Base-by-base conservation (phyloP, 2,329 filamentous ascomycete genomes). In the Aureobasidium sp. region DNA sequence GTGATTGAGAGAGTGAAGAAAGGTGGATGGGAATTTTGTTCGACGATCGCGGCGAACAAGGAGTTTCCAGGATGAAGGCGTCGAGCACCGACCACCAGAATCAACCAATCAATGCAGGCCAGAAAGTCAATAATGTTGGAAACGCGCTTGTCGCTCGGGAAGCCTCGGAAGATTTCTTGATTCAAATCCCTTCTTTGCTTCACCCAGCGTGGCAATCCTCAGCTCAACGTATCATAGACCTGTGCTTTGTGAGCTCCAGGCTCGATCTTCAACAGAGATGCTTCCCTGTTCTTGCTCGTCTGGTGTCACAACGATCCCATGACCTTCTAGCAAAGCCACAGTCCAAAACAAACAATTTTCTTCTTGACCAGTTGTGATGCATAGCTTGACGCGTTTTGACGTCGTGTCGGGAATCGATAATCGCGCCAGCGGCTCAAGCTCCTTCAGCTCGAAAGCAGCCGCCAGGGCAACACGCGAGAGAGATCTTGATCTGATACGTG, bases 11-110 rank as follows among this genome's bases (percentile, higher is more conserved):
- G 60, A 50, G 48, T 27, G 32, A 61, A 61, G 39, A 42, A 36
- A 48, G 44, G 62, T 51, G 26, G 50, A 62, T 61, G 34, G 58
- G 50, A 65, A 66, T 63, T 62, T 65, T 63, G 58, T 51, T 55
- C 58, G 47, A 53, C 34, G 46, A 46, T 50, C 46, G 44, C 44
- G 57, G 57, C 57, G 46, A 51, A 41, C 57, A 60, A 51, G 44
- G 42, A 57, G 53, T 48, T 58, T 58, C 55, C 47, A 44, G 53
- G n/a, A 57, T 34, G 27, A 10, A 34, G 53, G 39, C 39, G n/a
- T 36, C 39, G 53, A 9, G 55, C 55, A 47, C 29, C 23, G 29
- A 37, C 55, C 55, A 47, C 42, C 41, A 8, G 0, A 12, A 37
- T 1, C 41, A 47, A 29, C 55, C 55, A 58, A 58, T 58, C 42